Conservation (phyloP, 2,329 filamentous ascomycete genomes). For the Magnaporthiopsis rhizophila region DNA sequence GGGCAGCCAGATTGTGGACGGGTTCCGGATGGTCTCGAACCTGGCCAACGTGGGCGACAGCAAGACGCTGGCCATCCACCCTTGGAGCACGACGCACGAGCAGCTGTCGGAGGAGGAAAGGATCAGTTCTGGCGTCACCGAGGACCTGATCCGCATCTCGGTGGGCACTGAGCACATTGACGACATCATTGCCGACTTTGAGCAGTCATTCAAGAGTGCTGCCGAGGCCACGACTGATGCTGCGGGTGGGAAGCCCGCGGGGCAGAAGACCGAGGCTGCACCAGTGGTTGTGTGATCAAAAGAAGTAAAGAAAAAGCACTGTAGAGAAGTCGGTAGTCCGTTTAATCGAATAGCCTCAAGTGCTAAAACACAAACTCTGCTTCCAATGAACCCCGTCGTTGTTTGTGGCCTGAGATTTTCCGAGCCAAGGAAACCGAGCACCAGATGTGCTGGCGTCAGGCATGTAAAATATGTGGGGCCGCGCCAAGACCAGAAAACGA, state of each 20-base stretch:
- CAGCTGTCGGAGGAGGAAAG: constrained; percentile 81
- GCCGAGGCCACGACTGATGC: constrained; percentile 33
- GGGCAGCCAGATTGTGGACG: constrained; percentile 82
- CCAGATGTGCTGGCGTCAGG: background rate
- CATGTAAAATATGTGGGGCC: background rate
- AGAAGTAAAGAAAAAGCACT: background rate
- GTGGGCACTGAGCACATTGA: constrained; percentile 96
- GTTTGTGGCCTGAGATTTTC: too few species aligned
- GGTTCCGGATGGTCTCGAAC: constrained; percentile 92
- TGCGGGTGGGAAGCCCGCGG: constrained; percentile 10
- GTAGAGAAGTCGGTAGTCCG: background rate
- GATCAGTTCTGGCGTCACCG: constrained; percentile 70
- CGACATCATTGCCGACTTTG: constrained; percentile 93
- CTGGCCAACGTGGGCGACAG: constrained; percentile 93
- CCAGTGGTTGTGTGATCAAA: constrained; percentile 5
- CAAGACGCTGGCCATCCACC: constrained; percentile 91
- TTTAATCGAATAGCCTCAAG: background rate
- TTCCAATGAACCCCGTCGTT: too few species aligned
- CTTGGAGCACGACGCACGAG: constrained; percentile 92
- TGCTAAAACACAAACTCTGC: background rate
- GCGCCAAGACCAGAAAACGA: background rate
- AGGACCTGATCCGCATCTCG: constrained; percentile 89
- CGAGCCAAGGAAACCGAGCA: background rate
- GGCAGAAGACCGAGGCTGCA: constrained; percentile 5
- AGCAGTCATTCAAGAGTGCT: constrained; percentile 72